These are phyloP conservation scores for Penicillium macrosclerotiorum DNA, from an alignment of 495 filamentous ascomycete species.

Conservation along the genomic window DNA sequence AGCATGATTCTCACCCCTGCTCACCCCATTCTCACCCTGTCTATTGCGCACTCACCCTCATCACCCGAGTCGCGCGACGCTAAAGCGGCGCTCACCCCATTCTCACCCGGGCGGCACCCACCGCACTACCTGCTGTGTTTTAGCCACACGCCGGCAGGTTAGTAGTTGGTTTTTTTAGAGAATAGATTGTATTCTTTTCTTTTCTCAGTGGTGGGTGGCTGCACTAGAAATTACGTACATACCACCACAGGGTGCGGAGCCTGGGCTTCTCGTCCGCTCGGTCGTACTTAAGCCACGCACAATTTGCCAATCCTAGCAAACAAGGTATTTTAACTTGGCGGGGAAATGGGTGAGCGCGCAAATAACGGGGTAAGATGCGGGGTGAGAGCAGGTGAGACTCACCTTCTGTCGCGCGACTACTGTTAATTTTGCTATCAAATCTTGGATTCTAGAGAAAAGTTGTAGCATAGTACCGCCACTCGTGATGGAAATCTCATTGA, in stretches of 20 bases:
- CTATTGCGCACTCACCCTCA: too few species aligned
- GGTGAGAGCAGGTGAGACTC: background rate
- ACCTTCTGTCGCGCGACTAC: background rate
- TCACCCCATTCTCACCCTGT: background rate
- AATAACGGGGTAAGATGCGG: background rate
- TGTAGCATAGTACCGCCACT: background rate
- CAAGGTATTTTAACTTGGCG: background rate
- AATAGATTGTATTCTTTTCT: too few species aligned
- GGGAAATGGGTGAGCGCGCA: background rate
- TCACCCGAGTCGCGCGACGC: constrained; percentile 6
- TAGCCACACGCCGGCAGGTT: background rate
- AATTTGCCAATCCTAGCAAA: background rate
- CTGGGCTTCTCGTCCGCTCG: background rate
- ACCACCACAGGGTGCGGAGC: background rate
- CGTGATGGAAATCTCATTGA: too few species aligned
- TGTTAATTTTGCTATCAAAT: too few species aligned
- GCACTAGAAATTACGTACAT: too few species aligned
- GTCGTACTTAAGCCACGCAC: background rate
- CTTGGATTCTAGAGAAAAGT: too few species aligned
- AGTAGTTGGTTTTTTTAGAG: too few species aligned
- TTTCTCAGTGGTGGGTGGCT: too few species aligned
- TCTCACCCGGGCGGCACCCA: constrained; percentile 9
- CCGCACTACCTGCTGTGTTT: constrained; percentile 3
- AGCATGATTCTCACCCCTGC: background rate
- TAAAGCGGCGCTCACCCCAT: constrained; percentile 12